Evolutionary conservation across 805 yeast genomes (phyloP), one percentile per base, ranked within the genome.

Genomic region (Monosporozyma aerobia): DNA sequence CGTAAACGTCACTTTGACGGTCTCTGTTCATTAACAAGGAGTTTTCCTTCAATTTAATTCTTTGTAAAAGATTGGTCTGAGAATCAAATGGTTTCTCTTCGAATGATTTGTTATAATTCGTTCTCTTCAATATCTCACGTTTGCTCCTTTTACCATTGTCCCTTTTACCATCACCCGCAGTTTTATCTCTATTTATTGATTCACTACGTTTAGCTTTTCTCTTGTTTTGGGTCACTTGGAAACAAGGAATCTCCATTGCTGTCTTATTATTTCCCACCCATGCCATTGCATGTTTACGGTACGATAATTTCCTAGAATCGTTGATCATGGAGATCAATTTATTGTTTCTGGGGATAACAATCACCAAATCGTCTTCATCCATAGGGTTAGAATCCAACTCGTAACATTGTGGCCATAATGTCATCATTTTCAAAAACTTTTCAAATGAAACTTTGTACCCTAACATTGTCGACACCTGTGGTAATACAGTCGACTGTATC

Each of bases 391-490:
- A 43, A 23, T 62, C 62, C 14, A 67, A 16, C 0, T 50, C 39
- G 44, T 65, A 67, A n/a, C 59, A 56, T 14, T 59, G 58, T 6
- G 67, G 62, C 69, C 71, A 65, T 22, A 66, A 48, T 2, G 60
- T 54, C 41, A 61, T n/a, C 63, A 67, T 57, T 49, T 56, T 56
- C 29, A 64, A 53, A 37, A 67, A 60, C 41, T 56, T 56, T 3
- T 59, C 59, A 37, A 62, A 56, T 7, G 63, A 48, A 4, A 67
- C 56, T 44, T 65, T 66, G 27, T 52, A 54, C 32, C 55, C 54
- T 57, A 65, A 52, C 64, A 67, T 61, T 44, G 61, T 65, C 2
- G 65, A 58, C 35, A 65, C 57, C 48, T 65, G 67, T 23, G 69
- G 69, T 43, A 67, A 49, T 19, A 67, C 22, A 5, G 55, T 43